These are phyloP conservation scores for Mycena olivaceomarginata DNA, from an alignment of 768 basidiomycete genomes.

Conservation along the genomic window DNA sequence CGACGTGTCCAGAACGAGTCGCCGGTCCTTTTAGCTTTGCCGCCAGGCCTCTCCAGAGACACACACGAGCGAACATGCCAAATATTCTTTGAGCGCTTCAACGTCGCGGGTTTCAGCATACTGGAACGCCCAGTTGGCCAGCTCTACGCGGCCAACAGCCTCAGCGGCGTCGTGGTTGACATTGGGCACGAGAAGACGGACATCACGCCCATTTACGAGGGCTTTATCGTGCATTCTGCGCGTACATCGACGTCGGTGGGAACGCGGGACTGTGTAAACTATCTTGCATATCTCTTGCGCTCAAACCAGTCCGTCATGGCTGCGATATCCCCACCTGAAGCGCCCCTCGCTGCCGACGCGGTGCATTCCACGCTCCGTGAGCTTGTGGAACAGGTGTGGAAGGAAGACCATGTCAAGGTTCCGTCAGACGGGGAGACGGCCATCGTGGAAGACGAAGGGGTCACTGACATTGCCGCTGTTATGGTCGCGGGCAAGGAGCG, in stretches of 20 bases:
- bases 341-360: slow-evolving; percentile 65
- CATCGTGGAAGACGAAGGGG: slow-evolving; percentile 84
- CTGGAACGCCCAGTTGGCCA: slow-evolving; percentile 91
- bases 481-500: slow-evolving; percentile 94
- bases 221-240: slow-evolving; percentile 74
- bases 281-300: slow-evolving; percentile 84
- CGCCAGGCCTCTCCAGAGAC: slow-evolving; percentile 77
- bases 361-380: slow-evolving; percentile 74
- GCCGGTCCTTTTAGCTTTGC: slow-evolving; percentile 85
- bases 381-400: slow-evolving; percentile 79
- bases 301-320: slow-evolving; percentile 80
- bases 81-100: slow-evolving; percentile 95
- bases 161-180: slow-evolving; percentile 88
- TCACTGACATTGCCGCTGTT: slow-evolving; percentile 93
- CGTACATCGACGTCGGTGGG: slow-evolving; percentile 79
- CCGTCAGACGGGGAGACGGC: slow-evolving; percentile 85
- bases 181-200: slow-evolving; percentile 87
- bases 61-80: slow-evolving; percentile 86
- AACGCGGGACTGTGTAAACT: slow-evolving; percentile 81
- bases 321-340: slow-evolving; percentile 73
- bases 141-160: slow-evolving; percentile 83
- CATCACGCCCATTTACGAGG: slow-evolving; percentile 86
- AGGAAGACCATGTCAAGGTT: slow-evolving; percentile 81
- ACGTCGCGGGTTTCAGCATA: slow-evolving; percentile 88
- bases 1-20: slow-evolving; percentile 93